phyloP scores from a whole-genome alignment of 306 rosid genomes.

The Alnus glutinosa region DNA sequence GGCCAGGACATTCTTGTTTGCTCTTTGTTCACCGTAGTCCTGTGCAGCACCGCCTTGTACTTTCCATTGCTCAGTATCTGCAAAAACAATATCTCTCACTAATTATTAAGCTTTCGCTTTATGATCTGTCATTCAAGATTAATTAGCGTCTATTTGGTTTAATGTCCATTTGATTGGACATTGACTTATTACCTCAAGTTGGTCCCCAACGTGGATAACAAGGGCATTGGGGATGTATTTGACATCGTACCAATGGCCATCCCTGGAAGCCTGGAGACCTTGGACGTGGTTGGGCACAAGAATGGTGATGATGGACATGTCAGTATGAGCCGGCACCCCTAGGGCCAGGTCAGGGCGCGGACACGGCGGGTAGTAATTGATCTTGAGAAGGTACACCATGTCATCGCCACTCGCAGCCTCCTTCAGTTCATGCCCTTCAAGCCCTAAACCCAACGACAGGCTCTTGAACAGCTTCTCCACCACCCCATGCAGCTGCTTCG shows the following conservation, averaged over 20 bases:
- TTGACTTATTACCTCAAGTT: constrained; percentile 52
- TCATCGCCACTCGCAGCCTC: constrained; percentile 57
- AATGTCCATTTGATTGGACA: no score
- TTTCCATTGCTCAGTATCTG: constrained; percentile 79
- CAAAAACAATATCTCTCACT: background rate
- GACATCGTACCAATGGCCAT: constrained; percentile 70
- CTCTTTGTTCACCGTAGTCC: constrained; percentile 60
- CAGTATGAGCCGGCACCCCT: constrained; percentile 78
- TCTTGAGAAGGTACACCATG: constrained; percentile 56
- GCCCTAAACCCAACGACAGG: constrained; percentile 59
- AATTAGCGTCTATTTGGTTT: no score
- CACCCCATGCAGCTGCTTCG: constrained; percentile 42
- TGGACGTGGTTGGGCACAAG: constrained; percentile 77
- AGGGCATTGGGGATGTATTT: constrained; percentile 73
- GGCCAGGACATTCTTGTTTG: constrained; percentile 76
- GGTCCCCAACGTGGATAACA: constrained; percentile 77
- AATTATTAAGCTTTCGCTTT: background rate
- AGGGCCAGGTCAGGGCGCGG: constrained; percentile 74
- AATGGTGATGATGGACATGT: constrained; percentile 63
- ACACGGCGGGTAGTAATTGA: constrained; percentile 88
- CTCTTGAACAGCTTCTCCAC: constrained; percentile 53
- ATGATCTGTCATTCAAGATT: no score
- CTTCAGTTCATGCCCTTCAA: constrained; percentile 55
- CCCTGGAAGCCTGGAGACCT: constrained; percentile 70
- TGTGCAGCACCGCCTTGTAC: constrained; percentile 58